Base-by-base conservation (phyloP, 305 asterid genomes). In the Fraxinus sp. region DNA sequence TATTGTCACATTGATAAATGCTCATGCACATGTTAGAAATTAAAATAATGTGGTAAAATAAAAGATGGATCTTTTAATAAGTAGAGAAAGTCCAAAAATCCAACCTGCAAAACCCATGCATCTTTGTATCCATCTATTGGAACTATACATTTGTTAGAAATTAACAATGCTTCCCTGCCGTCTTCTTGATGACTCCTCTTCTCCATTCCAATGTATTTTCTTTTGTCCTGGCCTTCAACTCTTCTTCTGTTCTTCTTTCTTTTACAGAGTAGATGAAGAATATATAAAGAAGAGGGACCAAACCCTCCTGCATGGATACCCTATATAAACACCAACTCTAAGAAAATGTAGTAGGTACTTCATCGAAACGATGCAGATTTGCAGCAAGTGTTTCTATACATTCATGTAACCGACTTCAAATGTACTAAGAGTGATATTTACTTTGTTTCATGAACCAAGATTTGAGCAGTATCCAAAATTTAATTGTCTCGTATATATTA, bases 61-160 rank as follows among this genome's bases (percentile, higher is more conserved):
- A 55, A 20, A 7, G 13, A 59, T 59, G 70, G 1, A 59, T 55
- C 9, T 55, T n/a, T 55, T 55, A 55, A 49, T n/a, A 71, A 71
- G 10, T 28, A 6, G 76, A 30, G 35, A 71, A 28, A 71, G 76
- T 71, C 76, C 41, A 71, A 71, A 32, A 71, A 71, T 71, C 41
- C 76, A 71, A 71, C 76, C 76, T 71, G 76, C 44, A 71, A 71
- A 71, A 28, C 76, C 76, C 76, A 71, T 30, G 76, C 44, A 71
- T 14, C 76, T 32, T 71, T 71, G 76, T 71, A 71, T 32, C 11
- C 76, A 71, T 32, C 76, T 1, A 32, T 30, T 71, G 22, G 76
- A 71, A 71, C 76, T 71, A 71, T 32, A 32, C n/a, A 11, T 30
- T 30, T 32, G 44, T 71, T 71, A 32, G 22, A 32, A 71, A 32